Percentiles rank a stretch among this genome's conserved stretches.
Evolutionary conservation across 83 land plant species (phyloP).

Genomic region (Picea abies): DNA sequence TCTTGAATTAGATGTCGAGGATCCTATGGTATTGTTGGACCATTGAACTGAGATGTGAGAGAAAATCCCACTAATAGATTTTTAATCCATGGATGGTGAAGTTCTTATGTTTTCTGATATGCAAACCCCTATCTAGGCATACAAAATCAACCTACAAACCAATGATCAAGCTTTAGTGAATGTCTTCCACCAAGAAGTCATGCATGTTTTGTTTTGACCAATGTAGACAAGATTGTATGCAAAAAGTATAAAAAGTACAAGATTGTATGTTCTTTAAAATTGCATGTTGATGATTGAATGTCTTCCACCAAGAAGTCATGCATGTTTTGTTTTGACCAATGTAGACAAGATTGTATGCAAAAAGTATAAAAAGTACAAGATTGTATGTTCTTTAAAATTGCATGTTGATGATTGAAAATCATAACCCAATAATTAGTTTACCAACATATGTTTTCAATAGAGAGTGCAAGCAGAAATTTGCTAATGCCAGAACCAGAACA

Average conservation of each 20-base stretch:
- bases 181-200: not conserved
- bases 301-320: too few species aligned
- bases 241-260: too few species aligned
- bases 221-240: too few species aligned
- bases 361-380: too few species aligned
- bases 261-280: conserved; percentile 49
- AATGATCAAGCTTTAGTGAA: not conserved
- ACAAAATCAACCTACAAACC: conserved; percentile 59
- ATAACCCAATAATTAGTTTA: not conserved
- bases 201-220: too few species aligned
- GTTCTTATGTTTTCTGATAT: conserved; percentile 64
- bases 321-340: too few species aligned
- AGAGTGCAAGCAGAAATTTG: too few species aligned
- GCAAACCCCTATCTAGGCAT: conserved; percentile 83
- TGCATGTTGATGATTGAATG: conserved; percentile 68
- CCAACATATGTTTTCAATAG: too few species aligned
- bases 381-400: conserved; percentile 58
- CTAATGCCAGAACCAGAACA: too few species aligned
- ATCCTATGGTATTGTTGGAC: conserved; percentile 69
- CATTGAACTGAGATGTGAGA: conserved; percentile 88
- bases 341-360: too few species aligned
- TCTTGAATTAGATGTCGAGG: conserved; percentile 70
- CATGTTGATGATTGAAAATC: conserved; percentile 60
- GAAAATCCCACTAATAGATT: conserved; percentile 80
- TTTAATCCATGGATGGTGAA: conserved; percentile 85